Percentiles rank a stretch among this genome's conserved stretches.
These are phyloP conservation scores for Fusarium temperatum DNA, from an alignment of 2,329 filamentous ascomycete species.

Conservation along the genomic window DNA sequence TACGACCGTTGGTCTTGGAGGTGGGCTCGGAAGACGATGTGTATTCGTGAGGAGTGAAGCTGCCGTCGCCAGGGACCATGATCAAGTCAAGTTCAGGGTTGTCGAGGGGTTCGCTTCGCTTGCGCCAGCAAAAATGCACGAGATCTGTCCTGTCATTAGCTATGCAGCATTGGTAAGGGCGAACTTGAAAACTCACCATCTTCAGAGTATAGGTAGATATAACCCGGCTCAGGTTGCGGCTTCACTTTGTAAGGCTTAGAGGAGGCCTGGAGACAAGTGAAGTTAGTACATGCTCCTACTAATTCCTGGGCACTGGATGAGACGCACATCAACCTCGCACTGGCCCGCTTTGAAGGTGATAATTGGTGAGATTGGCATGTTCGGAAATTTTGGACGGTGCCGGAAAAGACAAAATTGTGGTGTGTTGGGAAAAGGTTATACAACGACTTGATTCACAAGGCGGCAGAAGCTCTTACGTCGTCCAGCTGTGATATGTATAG, in stretches of 20 bases:
- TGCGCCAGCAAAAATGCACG: slow-evolving; percentile 96
- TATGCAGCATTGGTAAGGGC: neutral
- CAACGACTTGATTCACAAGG: slow-evolving; percentile 40
- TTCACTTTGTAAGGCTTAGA: slow-evolving; percentile 75
- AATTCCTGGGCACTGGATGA: neutral
- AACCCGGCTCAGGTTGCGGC: slow-evolving; percentile 77
- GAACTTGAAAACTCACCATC: slow-evolving; percentile 70
- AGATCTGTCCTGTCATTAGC: slow-evolving; percentile 67
- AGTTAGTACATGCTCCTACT: slow-evolving; percentile 28
- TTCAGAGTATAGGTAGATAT: slow-evolving; percentile 91
- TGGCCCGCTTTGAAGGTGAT: slow-evolving; percentile 97
- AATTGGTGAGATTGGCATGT: slow-evolving; percentile 84
- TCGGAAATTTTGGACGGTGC: slow-evolving; percentile 9
- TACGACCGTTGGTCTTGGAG: slow-evolving; percentile 81
- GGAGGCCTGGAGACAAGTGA: slow-evolving; percentile 50
- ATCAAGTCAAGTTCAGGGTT: slow-evolving; percentile 87
- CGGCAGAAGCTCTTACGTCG: slow-evolving; percentile 54
- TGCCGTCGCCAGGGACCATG: slow-evolving; percentile 91
- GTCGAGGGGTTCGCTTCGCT: slow-evolving; percentile 74
- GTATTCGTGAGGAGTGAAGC: slow-evolving; percentile 82
- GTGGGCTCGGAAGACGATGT: slow-evolving; percentile 64
- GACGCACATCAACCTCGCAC: slow-evolving; percentile 82
- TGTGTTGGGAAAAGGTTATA: slow-evolving; percentile 10
- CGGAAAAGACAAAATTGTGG: neutral
- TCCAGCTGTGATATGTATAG: slow-evolving; percentile 38